Conservation (phyloP, 2,329 filamentous ascomycete species). For the Penicillium thymicola region DNA sequence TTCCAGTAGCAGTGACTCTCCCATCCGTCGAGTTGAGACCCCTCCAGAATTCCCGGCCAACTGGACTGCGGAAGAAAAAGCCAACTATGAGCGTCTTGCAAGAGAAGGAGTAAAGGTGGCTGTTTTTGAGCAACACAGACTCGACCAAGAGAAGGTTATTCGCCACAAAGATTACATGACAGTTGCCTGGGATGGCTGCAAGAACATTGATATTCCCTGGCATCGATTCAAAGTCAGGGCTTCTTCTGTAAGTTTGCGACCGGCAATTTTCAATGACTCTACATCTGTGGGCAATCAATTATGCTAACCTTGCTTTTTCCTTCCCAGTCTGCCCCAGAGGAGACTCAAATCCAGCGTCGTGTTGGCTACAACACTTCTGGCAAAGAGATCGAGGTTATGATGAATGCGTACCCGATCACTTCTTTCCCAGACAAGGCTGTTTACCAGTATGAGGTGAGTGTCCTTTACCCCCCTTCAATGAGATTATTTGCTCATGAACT, state of each 20-base stretch:
- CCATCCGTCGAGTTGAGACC: constrained; percentile 1
- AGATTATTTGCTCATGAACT: constrained; percentile 12
- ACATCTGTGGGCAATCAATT: background rate
- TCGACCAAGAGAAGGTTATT: background rate
- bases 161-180: background rate
- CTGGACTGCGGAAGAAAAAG: constrained; percentile 4
- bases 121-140: background rate
- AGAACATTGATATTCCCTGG: constrained; percentile 10
- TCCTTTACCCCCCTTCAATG: background rate
- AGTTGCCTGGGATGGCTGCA: constrained; percentile 3
- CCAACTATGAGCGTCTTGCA: background rate
- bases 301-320: background rate
- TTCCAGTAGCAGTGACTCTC: background rate
- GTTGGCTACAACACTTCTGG: constrained; percentile 55
- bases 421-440: constrained; percentile 60
- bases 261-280: background rate
- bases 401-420: constrained; percentile 74
- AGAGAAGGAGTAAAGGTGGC: constrained; percentile 1
- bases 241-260: background rate
- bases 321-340: background rate
- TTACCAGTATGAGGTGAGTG: constrained; percentile 80
- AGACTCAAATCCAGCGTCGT: constrained; percentile 1
- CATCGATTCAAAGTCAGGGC: constrained; percentile 2
- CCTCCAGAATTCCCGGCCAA: background rate
- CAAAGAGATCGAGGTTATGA: constrained; percentile 51